These are phyloP conservation scores for Termitomyces sp. DNA, from an alignment of 768 basidiomycete species.

Conservation along the genomic window DNA sequence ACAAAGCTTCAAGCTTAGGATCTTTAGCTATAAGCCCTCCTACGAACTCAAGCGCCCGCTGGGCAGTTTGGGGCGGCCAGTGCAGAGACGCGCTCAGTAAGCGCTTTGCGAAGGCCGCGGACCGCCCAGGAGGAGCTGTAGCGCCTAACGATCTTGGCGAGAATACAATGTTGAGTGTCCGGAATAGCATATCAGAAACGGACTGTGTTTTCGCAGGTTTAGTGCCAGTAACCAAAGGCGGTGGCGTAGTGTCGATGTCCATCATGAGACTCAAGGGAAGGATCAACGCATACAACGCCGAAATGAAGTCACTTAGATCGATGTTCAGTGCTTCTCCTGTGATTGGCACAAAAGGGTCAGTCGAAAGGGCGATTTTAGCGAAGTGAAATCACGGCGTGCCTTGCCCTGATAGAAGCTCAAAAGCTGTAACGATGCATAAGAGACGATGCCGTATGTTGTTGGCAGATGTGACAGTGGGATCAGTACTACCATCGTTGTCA, in stretches of 20 bases:
- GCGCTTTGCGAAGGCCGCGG: conserved; percentile 94
- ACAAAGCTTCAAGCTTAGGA: conserved; percentile 74
- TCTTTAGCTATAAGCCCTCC: conserved; percentile 70
- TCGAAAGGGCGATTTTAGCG: background rate
- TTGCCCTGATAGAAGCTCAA: conserved; percentile 95
- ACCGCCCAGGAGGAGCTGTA: conserved; percentile 63
- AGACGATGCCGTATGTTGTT: conserved; percentile 56
- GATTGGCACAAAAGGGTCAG: conserved; percentile 9
- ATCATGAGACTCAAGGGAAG: conserved; percentile 65
- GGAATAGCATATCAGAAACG: conserved; percentile 76
- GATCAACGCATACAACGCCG: conserved; percentile 79
- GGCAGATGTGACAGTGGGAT: conserved; percentile 21
- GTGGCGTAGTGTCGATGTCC: conserved; percentile 54
- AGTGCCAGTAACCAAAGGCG: conserved; percentile 21
- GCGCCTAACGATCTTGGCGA: conserved; percentile 60
- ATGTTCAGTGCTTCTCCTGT: conserved; percentile 96
- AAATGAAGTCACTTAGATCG: conserved; percentile 87
- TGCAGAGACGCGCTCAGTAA: conserved; percentile 75
- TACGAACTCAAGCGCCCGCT: conserved; percentile 74
- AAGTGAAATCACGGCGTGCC: conserved; percentile 42
- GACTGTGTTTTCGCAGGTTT: conserved; percentile 28
- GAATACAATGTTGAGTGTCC: conserved; percentile 79
- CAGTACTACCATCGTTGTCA: conserved; percentile 36
- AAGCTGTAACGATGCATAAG: conserved; percentile 92
- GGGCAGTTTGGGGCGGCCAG: conserved; percentile 67